Evolutionary conservation across 306 rosid species (phyloP).

Genomic region (Adenanthera pavonina): DNA sequence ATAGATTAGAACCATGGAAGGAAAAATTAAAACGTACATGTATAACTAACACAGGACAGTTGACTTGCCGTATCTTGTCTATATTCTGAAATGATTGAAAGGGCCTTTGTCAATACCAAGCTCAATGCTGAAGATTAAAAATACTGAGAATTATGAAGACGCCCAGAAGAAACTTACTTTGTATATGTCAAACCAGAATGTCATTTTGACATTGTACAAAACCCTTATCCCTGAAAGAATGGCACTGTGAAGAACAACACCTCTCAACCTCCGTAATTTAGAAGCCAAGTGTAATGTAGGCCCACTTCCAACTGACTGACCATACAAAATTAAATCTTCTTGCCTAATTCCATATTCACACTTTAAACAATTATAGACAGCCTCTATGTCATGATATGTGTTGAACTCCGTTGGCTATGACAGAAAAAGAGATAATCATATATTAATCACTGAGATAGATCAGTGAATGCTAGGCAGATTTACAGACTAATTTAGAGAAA

Average conservation of each 20-base stretch:
- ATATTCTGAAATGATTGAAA: constrained; percentile 61
- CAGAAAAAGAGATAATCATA: constrained; percentile 29
- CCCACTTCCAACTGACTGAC: constrained; percentile 82
- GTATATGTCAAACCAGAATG: constrained; percentile 81
- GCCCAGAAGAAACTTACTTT: constrained; percentile 51
- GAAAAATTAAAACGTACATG: constrained; percentile 58
- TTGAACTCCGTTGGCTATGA: constrained; percentile 74
- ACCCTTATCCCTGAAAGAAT: constrained; percentile 79
- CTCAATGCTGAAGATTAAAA: not conserved
- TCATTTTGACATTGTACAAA: constrained; percentile 69
- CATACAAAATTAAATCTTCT: constrained; percentile 73
- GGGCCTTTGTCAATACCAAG: constrained; percentile 33
- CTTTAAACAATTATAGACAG: constrained; percentile 75
- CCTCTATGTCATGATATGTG: constrained; percentile 76
- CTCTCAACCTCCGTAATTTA: constrained; percentile 58
- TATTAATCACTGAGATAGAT: constrained; percentile 16
- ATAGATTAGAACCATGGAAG: not conserved
- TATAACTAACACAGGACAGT: constrained; percentile 67
- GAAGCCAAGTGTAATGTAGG: constrained; percentile 72
- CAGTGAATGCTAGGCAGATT: not conserved
- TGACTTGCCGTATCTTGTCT: constrained; percentile 73
- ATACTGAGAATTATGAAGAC: constrained; percentile 14
- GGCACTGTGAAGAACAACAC: constrained; percentile 78
- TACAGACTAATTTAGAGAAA: not conserved
- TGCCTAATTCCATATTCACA: constrained; percentile 58